These are phyloP conservation scores for Starmerella sirachaensis DNA, from an alignment of 805 yeast species.

Conservation along the genomic window DNA sequence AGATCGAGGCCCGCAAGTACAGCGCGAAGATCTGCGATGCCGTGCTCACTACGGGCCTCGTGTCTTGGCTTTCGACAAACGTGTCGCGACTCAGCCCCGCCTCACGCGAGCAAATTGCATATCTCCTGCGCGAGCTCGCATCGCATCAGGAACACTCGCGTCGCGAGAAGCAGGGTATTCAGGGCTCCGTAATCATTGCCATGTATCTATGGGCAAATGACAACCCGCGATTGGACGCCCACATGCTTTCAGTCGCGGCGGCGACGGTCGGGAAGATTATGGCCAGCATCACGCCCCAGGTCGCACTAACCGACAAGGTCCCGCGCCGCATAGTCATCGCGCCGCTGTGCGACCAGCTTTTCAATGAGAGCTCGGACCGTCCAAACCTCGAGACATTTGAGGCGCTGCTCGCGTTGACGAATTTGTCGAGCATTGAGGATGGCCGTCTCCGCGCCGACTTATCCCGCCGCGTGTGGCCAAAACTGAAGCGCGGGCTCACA, in stretches of 20 bases:
- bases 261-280: slow-evolving; percentile 28
- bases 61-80: slow-evolving; percentile 20
- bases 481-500: slow-evolving; percentile 35
- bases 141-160: slow-evolving; percentile 22
- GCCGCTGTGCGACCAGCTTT: slow-evolving; percentile 27
- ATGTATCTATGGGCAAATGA: slow-evolving; percentile 23
- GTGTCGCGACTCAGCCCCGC: slow-evolving; percentile 20
- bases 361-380: slow-evolving; percentile 18
- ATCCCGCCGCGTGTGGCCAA: slow-evolving; percentile 34
- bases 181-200: slow-evolving; percentile 29
- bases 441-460: slow-evolving; percentile 33
- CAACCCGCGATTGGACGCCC: slow-evolving; percentile 18
- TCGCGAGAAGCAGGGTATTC: slow-evolving; percentile 25
- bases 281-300: slow-evolving; percentile 28
- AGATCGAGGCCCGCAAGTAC: slow-evolving; percentile 3
- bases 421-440: slow-evolving; percentile 41
- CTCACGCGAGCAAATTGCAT: slow-evolving; percentile 23
- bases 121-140: slow-evolving; percentile 26
- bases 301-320: slow-evolving; percentile 27
- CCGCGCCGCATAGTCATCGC: slow-evolving; percentile 26
- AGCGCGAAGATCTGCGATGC: slow-evolving; percentile 12
- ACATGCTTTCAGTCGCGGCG: slow-evolving; percentile 15
- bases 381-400: slow-evolving; percentile 36
- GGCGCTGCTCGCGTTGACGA: slow-evolving; percentile 54
- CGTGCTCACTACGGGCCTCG: slow-evolving; percentile 16